Conservation (phyloP, 2,329 filamentous ascomycete species). For the Epichloe typhina region DNA sequence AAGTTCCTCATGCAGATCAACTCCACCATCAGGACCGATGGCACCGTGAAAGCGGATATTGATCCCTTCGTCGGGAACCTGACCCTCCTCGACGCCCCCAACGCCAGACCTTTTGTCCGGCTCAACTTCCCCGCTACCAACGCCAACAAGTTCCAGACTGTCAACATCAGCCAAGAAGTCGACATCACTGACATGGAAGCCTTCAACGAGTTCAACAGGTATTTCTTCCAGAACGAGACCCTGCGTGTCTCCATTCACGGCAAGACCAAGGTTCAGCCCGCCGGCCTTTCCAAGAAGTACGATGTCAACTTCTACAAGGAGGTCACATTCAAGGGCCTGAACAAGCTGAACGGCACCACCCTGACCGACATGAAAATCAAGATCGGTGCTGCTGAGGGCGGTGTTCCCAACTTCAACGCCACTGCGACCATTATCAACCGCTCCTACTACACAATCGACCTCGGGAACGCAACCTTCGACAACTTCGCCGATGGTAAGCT, state of each 20-base stretch:
- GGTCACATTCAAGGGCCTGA: conserved; percentile 35
- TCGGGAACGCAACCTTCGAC: conserved; percentile 52
- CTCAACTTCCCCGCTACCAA: conserved; percentile 39
- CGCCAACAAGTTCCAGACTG: conserved; percentile 31
- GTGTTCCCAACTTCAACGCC: conserved; percentile 44
- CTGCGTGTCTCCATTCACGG: conserved; percentile 38
- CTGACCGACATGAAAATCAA: conserved; percentile 23
- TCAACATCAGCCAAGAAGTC: conserved; percentile 39
- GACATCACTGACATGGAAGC: conserved; percentile 32
- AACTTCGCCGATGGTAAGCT: conserved; percentile 37
- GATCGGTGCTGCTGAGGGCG: conserved; percentile 2
- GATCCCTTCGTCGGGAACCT: conserved; percentile 38
- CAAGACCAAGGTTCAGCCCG: conserved; percentile 36
- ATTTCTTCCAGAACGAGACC: conserved; percentile 37
- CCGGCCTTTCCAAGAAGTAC: conserved; percentile 34
- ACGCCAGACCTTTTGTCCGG: conserved; percentile 31
- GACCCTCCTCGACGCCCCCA: conserved; percentile 37
- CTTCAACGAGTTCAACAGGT: conserved; percentile 41
- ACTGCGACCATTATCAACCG: conserved; percentile 49
- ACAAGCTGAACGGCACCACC: conserved; percentile 41
- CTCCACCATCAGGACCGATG: conserved; percentile 39
- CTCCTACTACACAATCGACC: conserved; percentile 48
- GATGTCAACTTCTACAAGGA: conserved; percentile 44
- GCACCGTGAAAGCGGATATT: conserved; percentile 37
- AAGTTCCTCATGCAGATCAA: conserved; percentile 41